phyloP scores from a whole-genome alignment of 2,329 filamentous ascomycete species.

The Endoconidiophora laricicola region DNA sequence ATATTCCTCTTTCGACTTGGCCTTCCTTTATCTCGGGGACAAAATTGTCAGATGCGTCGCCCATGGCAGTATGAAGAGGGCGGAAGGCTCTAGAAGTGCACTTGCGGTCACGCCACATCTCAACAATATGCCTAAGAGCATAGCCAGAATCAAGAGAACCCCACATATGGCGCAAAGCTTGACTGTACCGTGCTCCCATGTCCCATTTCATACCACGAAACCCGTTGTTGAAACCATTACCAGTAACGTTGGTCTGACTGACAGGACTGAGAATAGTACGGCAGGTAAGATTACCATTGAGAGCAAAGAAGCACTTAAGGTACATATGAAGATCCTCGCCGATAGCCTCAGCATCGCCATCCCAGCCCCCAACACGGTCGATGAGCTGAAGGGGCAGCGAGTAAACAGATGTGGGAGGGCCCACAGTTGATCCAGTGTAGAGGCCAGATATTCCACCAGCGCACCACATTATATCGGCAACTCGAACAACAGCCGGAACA shows the following conservation, averaged over 20 bases:
- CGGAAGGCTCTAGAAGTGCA: conserved; percentile 37
- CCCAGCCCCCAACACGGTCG: conserved; percentile 56
- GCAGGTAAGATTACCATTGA: conserved; percentile 51
- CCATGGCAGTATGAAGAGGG: conserved; percentile 33
- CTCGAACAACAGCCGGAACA: conserved; percentile 50
- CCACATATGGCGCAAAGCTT: conserved; percentile 63
- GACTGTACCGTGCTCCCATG: conserved; percentile 49
- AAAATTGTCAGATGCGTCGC: conserved; percentile 28
- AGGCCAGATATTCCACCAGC: conserved; percentile 54
- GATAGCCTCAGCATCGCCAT: conserved; percentile 52
- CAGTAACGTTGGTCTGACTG: conserved; percentile 56
- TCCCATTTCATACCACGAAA: conserved; percentile 38
- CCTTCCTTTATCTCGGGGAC: conserved; percentile 30
- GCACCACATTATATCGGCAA: conserved; percentile 57
- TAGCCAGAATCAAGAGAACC: conserved; percentile 54
- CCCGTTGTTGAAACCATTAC: conserved; percentile 36
- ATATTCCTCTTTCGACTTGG: conserved; percentile 34
- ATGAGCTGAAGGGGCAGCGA: conserved; percentile 50
- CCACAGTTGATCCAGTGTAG: conserved; percentile 44
- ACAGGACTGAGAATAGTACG: conserved; percentile 50
- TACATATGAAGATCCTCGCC: conserved; percentile 67
- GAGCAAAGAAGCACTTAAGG: conserved; percentile 59
- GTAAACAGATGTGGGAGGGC: conserved; percentile 59
- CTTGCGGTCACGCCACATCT: conserved; percentile 41
- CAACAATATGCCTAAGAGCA: conserved; percentile 39